phyloP scores from a whole-genome alignment of 768 basidiomycete genomes.

The Russula emetica region DNA sequence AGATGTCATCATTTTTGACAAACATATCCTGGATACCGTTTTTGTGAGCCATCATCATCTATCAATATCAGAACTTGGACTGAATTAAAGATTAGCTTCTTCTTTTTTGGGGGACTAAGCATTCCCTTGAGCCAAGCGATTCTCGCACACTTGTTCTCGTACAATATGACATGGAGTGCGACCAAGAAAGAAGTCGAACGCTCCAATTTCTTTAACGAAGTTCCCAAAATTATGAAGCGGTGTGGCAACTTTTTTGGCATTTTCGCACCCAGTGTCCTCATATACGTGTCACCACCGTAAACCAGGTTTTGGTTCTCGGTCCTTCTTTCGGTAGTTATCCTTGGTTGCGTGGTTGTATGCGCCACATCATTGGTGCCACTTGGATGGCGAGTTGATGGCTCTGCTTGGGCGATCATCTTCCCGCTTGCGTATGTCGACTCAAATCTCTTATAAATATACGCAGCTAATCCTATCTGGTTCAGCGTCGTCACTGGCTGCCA shows the following conservation, averaged over 20 bases:
- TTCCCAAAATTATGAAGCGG: constrained; percentile 77
- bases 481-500: constrained; percentile 62
- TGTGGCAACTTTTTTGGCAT: constrained; percentile 4
- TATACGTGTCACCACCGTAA: not conserved
- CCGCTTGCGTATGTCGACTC: constrained; percentile 57
- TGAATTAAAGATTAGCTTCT: constrained; percentile 46
- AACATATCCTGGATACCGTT: constrained; percentile 41
- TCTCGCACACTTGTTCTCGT: constrained; percentile 67
- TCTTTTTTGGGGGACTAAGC: constrained; percentile 74
- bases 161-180: constrained; percentile 74
- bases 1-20: constrained; percentile 32
- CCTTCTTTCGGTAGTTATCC: constrained; percentile 47
- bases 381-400: constrained; percentile 59
- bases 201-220: constrained; percentile 88
- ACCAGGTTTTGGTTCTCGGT: constrained; percentile 60
- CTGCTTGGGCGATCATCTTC: constrained; percentile 68
- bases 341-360: constrained; percentile 58
- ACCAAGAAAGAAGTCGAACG: constrained; percentile 83
- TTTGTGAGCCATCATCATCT: constrained; percentile 34
- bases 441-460: constrained; percentile 5
- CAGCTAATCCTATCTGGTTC: constrained; percentile 8
- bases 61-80: not conserved
- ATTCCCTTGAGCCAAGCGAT: constrained; percentile 63
- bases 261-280: not conserved
- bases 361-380: constrained; percentile 50